Evolutionary conservation across 805 yeast species (phyloP).

Genomic region (Ogataea glucozyma): DNA sequence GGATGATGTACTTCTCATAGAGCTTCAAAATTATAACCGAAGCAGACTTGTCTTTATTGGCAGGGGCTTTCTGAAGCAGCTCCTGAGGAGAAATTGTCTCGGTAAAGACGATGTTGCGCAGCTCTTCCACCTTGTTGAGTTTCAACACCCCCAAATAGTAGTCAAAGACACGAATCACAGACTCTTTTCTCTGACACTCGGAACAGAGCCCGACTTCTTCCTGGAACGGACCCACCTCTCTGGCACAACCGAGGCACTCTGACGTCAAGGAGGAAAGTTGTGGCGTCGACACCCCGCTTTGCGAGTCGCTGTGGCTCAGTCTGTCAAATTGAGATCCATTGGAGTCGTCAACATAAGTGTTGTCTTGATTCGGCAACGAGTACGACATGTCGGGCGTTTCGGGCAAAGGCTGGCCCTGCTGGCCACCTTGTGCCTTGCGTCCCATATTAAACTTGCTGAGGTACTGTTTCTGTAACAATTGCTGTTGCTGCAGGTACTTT

Average conservation of each 20-base stretch:
- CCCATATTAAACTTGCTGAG: constrained; percentile 7
- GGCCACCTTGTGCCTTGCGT: background rate
- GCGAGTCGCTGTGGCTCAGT: constrained; percentile 4
- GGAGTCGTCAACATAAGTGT: constrained; percentile 4
- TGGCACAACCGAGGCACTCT: constrained; percentile 19
- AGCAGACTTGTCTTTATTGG: constrained; percentile 25
- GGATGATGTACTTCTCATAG: constrained; percentile 32
- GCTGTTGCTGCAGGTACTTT: constrained; percentile 11
- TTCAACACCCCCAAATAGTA: constrained; percentile 28
- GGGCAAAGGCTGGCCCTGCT: too few species aligned
- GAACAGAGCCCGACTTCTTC: constrained; percentile 25
- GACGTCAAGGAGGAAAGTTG: background rate
- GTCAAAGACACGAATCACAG: constrained; percentile 28
- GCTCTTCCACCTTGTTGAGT: constrained; percentile 26
- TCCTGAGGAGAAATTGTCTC: constrained; percentile 23
- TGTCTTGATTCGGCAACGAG: constrained; percentile 2
- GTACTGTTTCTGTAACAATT: constrained; percentile 7
- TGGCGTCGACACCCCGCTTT: constrained; percentile 3
- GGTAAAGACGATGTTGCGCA: constrained; percentile 28
- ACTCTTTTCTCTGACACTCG: constrained; percentile 26
- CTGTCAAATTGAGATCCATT: background rate
- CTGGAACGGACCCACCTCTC: constrained; percentile 7
- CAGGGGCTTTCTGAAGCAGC: constrained; percentile 24
- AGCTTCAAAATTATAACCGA: constrained; percentile 25
- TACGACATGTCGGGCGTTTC: too few species aligned